Conservation (phyloP, 768 basidiomycete genomes). For the Mycena haematopus region DNA sequence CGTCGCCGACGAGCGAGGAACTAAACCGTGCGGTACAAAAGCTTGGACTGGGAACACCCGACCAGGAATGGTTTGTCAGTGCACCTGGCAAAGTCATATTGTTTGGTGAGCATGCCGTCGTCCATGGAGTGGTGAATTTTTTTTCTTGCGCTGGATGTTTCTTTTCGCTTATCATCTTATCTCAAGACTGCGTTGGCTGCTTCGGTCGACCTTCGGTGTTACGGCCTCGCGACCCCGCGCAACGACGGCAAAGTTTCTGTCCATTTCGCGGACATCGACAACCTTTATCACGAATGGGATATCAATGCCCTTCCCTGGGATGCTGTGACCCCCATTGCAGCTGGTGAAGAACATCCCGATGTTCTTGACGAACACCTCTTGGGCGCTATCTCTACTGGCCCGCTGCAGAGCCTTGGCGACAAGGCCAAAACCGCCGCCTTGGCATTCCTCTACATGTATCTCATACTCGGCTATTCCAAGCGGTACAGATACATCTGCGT, state of each 20-base stretch:
- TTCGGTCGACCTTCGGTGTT: conserved; percentile 94
- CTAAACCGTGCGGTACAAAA: conserved; percentile 73
- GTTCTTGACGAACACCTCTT: conserved; percentile 77
- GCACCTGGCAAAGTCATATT: conserved; percentile 98
- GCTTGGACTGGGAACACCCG: conserved; percentile 52
- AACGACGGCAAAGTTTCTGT: conserved; percentile 76
- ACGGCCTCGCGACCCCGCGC: conserved; percentile 80
- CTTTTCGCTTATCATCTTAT: conserved; percentile 22
- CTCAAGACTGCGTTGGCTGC: conserved; percentile 91
- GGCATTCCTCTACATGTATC: conserved; percentile 94
- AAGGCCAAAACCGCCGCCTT: conserved; percentile 53
- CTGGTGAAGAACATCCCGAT: conserved; percentile 63
- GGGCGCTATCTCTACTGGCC: conserved; percentile 65
- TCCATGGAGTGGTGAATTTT: conserved; percentile 88
- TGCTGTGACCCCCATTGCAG: conserved; percentile 58
- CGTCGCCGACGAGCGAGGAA: conserved; percentile 41
- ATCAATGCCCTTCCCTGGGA: conserved; percentile 82
- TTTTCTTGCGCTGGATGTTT: conserved; percentile 15
- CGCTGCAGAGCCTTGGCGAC: conserved; percentile 45
- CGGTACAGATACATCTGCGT: conserved; percentile 53
- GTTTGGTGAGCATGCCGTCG: conserved; percentile 98
- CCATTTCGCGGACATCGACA: conserved; percentile 78
- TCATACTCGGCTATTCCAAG: conserved; percentile 67
- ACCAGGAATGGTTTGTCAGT: conserved; percentile 83
- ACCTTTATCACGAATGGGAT: conserved; percentile 84